Evolutionary conservation across 352 stramenopile genomes (phyloP), one percentile per base, ranked within the genome.

Genomic region (Thraustotheca clavata): DNA sequence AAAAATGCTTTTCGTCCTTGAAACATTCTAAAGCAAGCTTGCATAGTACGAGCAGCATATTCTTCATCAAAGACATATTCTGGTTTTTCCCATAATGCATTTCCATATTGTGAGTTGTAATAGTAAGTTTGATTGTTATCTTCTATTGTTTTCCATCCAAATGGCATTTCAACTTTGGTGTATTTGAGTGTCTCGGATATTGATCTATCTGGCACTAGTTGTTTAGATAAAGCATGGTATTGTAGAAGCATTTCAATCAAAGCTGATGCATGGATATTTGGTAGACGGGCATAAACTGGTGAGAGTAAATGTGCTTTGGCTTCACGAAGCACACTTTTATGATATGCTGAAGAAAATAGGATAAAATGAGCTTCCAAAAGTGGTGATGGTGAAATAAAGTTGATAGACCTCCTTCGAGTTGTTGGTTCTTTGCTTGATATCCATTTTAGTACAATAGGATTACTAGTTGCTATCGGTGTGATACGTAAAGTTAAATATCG

Each of bases 11-110:
- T 74, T 18, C 69, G 69, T 0, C 76, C 83, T 2, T 88, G 26
- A 2, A 84, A 59, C 49, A 79, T 72, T 4, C 81, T 73, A 34
- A 63, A 74, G 5, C 88, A 39, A n/a, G 79, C 71, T 71, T 93
- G 83, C 8, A 93, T 75, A 47, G 70, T 73, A 24, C 77, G 76
- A 34, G 79, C 79, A 14, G 82, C 84, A 43, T 73, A 78, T 36
- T 89, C 79, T 32, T 90, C 74, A 1, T 83, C 72, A 29, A 91
- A 91, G 1, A 69, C 69, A 59, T 91, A 91, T 62, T 73, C 68
- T 4, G 84, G 82, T 2, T 71, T 70, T 12, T 81, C 73, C 81
- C 82, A 89, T 14, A 71, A 76, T 7, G 76, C 80, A 36, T 75
- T 69, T 0, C 62, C 57, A 0, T 79, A 87, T 14, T 29, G 12